Evolutionary conservation across 2,329 filamentous ascomycete genomes (phyloP), one percentile per base, ranked within the genome.

Genomic region (Trichophyton schoenleinii): DNA sequence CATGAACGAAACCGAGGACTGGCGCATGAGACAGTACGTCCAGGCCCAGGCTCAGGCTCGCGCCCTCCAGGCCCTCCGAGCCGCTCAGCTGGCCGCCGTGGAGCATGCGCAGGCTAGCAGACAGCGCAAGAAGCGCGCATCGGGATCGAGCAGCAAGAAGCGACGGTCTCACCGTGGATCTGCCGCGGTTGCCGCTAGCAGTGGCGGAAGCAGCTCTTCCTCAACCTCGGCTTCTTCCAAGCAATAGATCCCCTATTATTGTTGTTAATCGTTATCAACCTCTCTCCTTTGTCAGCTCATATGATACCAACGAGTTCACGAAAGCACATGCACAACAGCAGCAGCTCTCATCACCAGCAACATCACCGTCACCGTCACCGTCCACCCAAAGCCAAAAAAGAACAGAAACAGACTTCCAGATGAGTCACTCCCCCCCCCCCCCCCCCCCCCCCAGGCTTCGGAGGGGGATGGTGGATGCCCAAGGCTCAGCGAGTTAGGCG

Each of bases 41-140:
- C 73, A 74, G 63, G 73, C 75, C 5, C 72, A 75, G 28, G 73
- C 74, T 15, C 73, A 74, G 61, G 73, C 73, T 5, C 71, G 72
- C 55, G 74, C 74, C 2, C 73, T 73, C 62, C 73, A 75, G 59
- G 73, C 72, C 4, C 62, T 74, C 38, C 72, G 73, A 28, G 68
- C 70, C 15, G 66, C 72, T 6, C 72, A 75, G 62, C 62, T 72
- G 15, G 66, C 66, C 4, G 62, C 64, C 20, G 68, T 62, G 2
- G 64, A 68, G 62, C 65, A 66, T 34, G 22, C 18, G 28, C 63
- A 66, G 53, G 65, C 64, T 28, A 57, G 65, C 22, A 66, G 65
- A 52, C 66, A 65, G 42, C 66, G 60, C 53, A 68, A 69, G 64
- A 63, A 64, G 60, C 60, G 66, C 42, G 63, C 64, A 38, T 38